Percentiles rank a stretch among this genome's conserved stretches.
These are phyloP conservation scores for Fusarium sp. DNA, from an alignment of 2,329 filamentous ascomycete genomes.

Conservation along the genomic window DNA sequence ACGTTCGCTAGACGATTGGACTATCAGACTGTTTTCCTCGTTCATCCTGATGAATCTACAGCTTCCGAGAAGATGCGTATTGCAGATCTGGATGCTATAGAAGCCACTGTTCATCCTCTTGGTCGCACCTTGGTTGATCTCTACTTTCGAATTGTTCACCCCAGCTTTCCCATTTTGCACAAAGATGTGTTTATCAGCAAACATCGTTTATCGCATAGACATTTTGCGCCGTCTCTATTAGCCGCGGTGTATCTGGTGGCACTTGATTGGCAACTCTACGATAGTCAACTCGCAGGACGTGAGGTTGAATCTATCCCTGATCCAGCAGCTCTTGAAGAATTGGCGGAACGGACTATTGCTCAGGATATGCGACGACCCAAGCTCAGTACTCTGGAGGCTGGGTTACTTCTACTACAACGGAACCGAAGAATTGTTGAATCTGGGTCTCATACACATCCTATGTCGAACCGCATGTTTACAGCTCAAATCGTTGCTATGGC, in stretches of 20 bases:
- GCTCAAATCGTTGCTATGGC: conserved; percentile 67
- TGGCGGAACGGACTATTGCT: conserved; percentile 57
- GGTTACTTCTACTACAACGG: conserved; percentile 63
- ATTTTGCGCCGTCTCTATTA: conserved; percentile 68
- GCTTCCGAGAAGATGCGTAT: conserved; percentile 55
- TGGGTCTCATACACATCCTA: conserved; percentile 34
- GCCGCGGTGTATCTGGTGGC: conserved; percentile 72
- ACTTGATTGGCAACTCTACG: conserved; percentile 70
- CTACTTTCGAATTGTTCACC: conserved; percentile 73
- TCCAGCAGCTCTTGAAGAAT: conserved; percentile 49
- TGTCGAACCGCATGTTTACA: conserved; percentile 58
- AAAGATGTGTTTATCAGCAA: conserved; percentile 72
- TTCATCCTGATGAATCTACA: conserved; percentile 50
- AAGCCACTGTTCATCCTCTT: conserved; percentile 71
- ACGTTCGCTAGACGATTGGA: conserved; percentile 49
- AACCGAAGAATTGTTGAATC: conserved; percentile 54
- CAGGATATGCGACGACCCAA: conserved; percentile 64
- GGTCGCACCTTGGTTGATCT: conserved; percentile 72
- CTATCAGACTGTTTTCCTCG: conserved; percentile 50
- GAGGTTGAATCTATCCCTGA: conserved; percentile 47
- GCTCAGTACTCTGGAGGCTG: conserved; percentile 65
- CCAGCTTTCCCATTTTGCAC: conserved; percentile 68
- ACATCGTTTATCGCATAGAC: conserved; percentile 65
- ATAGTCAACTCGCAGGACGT: conserved; percentile 58
- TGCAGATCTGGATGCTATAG: conserved; percentile 62